Conservation (phyloP, 2,329 filamentous ascomycete species). For the Colletotrichum sp. region DNA sequence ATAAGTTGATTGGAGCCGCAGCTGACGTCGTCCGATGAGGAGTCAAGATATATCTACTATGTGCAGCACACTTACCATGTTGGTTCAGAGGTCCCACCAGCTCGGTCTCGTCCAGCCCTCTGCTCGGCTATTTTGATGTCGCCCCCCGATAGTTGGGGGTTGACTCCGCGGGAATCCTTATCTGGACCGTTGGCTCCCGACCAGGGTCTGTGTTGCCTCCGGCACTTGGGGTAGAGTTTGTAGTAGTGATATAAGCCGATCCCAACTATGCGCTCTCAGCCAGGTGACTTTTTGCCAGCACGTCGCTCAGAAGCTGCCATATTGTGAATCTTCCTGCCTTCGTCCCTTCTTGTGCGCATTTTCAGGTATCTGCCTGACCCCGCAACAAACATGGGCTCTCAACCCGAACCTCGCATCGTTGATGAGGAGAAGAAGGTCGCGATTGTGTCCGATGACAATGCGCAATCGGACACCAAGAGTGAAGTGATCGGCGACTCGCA, state of each 20-base stretch:
- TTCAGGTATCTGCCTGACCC: neutral
- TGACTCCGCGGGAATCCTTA: slow-evolving; percentile 16
- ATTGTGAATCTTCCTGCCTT: neutral
- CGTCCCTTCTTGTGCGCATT: neutral
- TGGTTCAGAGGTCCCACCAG: neutral
- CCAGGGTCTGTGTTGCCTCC: neutral
- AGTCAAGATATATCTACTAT: neutral
- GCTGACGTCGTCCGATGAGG: neutral
- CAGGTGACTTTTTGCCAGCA: neutral
- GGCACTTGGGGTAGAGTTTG: neutral
- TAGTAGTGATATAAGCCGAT: slow-evolving; percentile 1
- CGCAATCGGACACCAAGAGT: slow-evolving; percentile 3
- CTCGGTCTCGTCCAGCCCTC: neutral
- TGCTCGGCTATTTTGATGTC: neutral
- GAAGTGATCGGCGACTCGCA: neutral
- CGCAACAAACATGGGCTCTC: neutral
- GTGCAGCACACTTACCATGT: neutral
- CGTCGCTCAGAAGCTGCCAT: neutral
- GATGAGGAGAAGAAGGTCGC: slow-evolving; percentile 4
- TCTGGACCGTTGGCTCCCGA: neutral
- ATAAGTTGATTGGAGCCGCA: neutral
- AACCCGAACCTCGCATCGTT: neutral
- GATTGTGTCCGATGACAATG: neutral
- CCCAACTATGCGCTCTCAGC: neutral
- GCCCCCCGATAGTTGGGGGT: neutral